Base-by-base conservation (phyloP, 2,329 filamentous ascomycete species). In the Pseudocercospora macadamiae region DNA sequence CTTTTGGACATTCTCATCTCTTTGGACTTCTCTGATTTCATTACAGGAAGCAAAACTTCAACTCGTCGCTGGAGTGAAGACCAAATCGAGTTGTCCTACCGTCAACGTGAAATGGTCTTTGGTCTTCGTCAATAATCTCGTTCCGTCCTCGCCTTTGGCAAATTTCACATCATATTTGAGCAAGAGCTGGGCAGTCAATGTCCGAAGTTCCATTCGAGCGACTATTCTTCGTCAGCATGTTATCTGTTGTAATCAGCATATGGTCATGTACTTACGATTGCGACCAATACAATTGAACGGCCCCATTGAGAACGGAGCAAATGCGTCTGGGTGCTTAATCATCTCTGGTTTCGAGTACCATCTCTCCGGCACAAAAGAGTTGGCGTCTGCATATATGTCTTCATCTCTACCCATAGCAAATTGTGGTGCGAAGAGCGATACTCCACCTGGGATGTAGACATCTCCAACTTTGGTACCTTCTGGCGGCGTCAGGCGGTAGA, bases 201-300 rank as follows among this genome's bases (percentile, higher is more conserved):
- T 69, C 6, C 74, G 69, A 9, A 77, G 55, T 55, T 75, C 73
- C 64, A 75, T 68, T 51, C 74, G 63, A 6, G 75, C 75, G 10
- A 77, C 63, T 62, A 26, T 8, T 32, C 7, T 14, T n/a, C 3
- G 34, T 30, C n/a, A n/a, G 2, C 8, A 30, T 19, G 21, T 37
- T 37, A 25, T 32, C 47, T n/a, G 19, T 32, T 10, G 26, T n/a
- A 10, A 44, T 30, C n/a, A n/a, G 2, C 8, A 30, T 19, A 30
- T 37, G 44, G 34, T 32, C 47, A 16, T 10, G 16, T 16, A 59
- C 57, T 51, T 56, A 62, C 59, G 54, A 52, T 66, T 68, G 32
- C 70, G 69, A 42, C 75, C 75, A 57, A 77, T 74, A 63, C 75
- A 77, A 36, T 67, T 68, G 51, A 71, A 73, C 2, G 69, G 64